Conservation (phyloP, 495 filamentous ascomycete genomes). For the Penicillium salamii region DNA sequence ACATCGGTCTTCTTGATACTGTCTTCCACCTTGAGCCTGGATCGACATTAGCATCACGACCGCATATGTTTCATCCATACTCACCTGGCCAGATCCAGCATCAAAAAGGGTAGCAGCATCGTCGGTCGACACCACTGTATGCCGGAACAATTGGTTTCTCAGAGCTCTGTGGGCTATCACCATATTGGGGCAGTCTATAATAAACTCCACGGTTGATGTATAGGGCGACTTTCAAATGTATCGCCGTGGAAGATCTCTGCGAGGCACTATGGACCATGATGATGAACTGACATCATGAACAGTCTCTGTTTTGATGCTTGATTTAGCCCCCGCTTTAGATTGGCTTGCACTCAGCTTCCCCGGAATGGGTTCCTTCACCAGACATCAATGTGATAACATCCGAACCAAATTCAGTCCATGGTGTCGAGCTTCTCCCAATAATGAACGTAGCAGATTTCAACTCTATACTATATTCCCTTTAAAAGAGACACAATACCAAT, state of each 20-base stretch:
- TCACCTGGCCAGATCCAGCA: slow-evolving; percentile 31
- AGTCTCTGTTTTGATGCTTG: background rate
- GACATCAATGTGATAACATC: too few relatives aligned
- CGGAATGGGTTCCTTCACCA: slow-evolving; percentile 1
- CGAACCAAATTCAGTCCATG: too few relatives aligned
- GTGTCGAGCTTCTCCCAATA: too few relatives aligned
- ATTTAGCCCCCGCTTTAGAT: background rate
- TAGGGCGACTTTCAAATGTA: background rate
- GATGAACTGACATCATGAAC: slow-evolving; percentile 30
- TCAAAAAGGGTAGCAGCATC: slow-evolving; percentile 33
- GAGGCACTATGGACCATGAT: slow-evolving; percentile 16
- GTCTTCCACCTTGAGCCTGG: slow-evolving; percentile 33
- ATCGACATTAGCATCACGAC: background rate
- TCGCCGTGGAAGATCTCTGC: background rate
- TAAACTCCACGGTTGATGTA: background rate
- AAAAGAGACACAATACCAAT: too few relatives aligned
- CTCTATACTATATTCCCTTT: too few relatives aligned
- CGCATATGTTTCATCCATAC: background rate
- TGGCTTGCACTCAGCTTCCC: background rate
- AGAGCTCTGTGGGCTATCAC: slow-evolving; percentile 17
- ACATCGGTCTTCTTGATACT: slow-evolving; percentile 34
- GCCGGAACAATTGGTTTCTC: slow-evolving; percentile 23
- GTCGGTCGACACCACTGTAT: slow-evolving; percentile 21
- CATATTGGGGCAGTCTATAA: slow-evolving; percentile 5
- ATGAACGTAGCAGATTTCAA: too few relatives aligned